Percentiles rank a stretch among this genome's conserved stretches.
phyloP scores from a whole-genome alignment of 2,329 filamentous ascomycete genomes.

The Nemania sp. region DNA sequence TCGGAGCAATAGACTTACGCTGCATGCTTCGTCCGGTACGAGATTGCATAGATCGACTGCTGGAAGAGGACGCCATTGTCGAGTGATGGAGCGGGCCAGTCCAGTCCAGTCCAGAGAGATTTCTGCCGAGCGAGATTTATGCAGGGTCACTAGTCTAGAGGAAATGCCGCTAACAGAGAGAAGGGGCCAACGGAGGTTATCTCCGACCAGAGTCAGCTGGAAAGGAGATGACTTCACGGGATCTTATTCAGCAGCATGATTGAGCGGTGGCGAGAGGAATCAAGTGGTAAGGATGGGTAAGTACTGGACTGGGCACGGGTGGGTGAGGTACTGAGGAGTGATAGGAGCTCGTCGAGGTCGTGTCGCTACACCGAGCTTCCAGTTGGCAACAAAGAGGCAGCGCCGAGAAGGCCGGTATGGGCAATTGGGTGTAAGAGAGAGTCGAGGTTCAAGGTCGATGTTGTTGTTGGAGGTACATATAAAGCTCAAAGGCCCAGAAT shows the following conservation, averaged over 20 bases:
- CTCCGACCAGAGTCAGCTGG: slow-evolving; percentile 42
- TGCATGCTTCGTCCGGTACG: slow-evolving; percentile 79
- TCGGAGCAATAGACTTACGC: slow-evolving; percentile 61
- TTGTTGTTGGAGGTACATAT: slow-evolving; percentile 18
- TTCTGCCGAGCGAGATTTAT: slow-evolving; percentile 10
- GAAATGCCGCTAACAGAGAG: slow-evolving; percentile 7
- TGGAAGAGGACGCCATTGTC: slow-evolving; percentile 41
- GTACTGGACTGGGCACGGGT: slow-evolving; percentile 1
- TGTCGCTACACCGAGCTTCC: slow-evolving; percentile 1
- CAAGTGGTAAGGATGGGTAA: slow-evolving; percentile 8
- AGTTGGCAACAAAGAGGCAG: slow-evolving; percentile 17
- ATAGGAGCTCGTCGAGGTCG: slow-evolving; percentile 10
- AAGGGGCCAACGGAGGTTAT: slow-evolving; percentile 18
- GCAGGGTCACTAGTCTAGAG: slow-evolving; percentile 2
- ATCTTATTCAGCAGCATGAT: slow-evolving; percentile 43
- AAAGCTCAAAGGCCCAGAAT: slow-evolving; percentile 25
- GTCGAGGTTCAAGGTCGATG: slow-evolving; percentile 15
- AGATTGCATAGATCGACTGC: slow-evolving; percentile 68
- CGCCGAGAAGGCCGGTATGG: slow-evolving; percentile 16
- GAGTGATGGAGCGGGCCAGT: slow-evolving; percentile 24
- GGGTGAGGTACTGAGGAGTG: slow-evolving; percentile 3
- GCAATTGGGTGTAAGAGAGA: slow-evolving; percentile 5
- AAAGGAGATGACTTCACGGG: slow-evolving; percentile 39
- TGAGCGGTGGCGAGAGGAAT: slow-evolving; percentile 15
- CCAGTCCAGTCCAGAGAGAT: no score